These are phyloP conservation scores for Cochlearia excelsa DNA, from an alignment of 345 rosid species.

Conservation along the genomic window DNA sequence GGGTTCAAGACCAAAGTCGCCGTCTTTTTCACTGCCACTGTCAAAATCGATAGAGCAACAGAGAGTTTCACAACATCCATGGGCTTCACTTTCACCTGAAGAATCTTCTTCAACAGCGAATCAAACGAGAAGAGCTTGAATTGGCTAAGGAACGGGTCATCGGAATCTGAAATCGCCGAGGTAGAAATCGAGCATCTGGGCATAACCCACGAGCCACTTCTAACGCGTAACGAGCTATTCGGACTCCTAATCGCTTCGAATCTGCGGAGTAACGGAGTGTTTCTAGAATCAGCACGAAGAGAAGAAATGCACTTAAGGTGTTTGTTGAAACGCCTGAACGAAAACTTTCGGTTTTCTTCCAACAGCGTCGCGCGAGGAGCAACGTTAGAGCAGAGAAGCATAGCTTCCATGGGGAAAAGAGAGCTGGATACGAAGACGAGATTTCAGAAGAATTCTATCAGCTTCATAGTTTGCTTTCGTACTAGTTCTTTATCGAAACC, in stretches of 20 bases:
- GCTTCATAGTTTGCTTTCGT: not conserved
- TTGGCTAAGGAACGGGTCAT: slow-evolving; percentile 41
- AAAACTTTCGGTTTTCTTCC: slow-evolving; percentile 25
- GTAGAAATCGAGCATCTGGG: slow-evolving; percentile 53
- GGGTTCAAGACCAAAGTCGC: slow-evolving; percentile 52
- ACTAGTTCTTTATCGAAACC: not conserved
- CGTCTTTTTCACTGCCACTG: slow-evolving; percentile 59
- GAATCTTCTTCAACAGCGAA: slow-evolving; percentile 41
- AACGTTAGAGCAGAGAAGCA: slow-evolving; percentile 51
- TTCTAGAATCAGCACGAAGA: slow-evolving; percentile 22
- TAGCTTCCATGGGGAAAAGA: slow-evolving; percentile 47
- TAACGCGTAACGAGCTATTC: slow-evolving; percentile 23
- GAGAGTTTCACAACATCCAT: slow-evolving; percentile 53
- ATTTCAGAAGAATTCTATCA: not conserved
- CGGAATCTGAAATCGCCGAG: slow-evolving; percentile 38
- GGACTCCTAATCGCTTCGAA: slow-evolving; percentile 32
- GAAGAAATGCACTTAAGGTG: slow-evolving; percentile 36
- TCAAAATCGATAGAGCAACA: slow-evolving; percentile 47
- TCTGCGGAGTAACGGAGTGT: slow-evolving; percentile 16
- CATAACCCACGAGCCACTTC: slow-evolving; percentile 36
- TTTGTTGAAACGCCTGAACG: slow-evolving; percentile 67
- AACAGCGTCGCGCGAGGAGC: slow-evolving; percentile 31
- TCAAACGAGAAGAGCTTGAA: slow-evolving; percentile 43
- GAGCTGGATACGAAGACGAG: not conserved
- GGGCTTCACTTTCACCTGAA: slow-evolving; percentile 50